Base-by-base conservation (phyloP, 441 rosid species). In the Biscutella laevigata region DNA sequence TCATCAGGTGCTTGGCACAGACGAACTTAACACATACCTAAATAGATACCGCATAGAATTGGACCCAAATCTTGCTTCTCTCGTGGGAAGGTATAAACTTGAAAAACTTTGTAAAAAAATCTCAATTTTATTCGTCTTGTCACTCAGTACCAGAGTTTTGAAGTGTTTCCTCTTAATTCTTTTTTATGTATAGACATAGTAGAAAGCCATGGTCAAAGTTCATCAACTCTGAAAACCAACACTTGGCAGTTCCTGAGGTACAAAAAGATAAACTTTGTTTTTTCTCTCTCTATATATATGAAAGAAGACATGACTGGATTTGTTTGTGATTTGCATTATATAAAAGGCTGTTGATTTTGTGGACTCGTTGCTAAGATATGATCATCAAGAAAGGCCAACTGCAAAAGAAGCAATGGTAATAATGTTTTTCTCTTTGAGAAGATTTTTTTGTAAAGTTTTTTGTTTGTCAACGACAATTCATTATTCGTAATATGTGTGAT, bases 361-460 rank as follows among this genome's bases (percentile, higher is more conserved):
- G 24, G 98, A 92, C 77, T 88, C 80, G 75, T 72, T 92, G 82
- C 76, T 92, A 66, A 80, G 80, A 52, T 92, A 92, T 80, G 98
- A 92, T 74, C 98, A 92, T 69, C 95, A 88, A 61, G 98, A 88
- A 70, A 83, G 98, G 78, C 96, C 86, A 38, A 88, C 96, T 37
- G 98, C 98, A 10, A 88, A 85, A 73, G 96, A 88, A 71, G 98
- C 98, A 42, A 92, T 92, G 98, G 98, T 88, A 74, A n/a, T n/a
- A n/a, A n/a, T n/a, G n/a, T n/a, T n/a, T n/a, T n/a, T n/a, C n/a
- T n/a, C n/a, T n/a, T n/a, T n/a, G n/a, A n/a, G n/a, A n/a, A n/a
- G n/a, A n/a, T n/a, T n/a, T n/a, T n/a, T n/a, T n/a, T n/a, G n/a
- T n/a, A n/a, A n/a, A n/a, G n/a, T n/a, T n/a, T n/a, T n/a, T n/a